Base-by-base conservation (phyloP, 2,329 filamentous ascomycete species). In the Talaromyces verruculosus region DNA sequence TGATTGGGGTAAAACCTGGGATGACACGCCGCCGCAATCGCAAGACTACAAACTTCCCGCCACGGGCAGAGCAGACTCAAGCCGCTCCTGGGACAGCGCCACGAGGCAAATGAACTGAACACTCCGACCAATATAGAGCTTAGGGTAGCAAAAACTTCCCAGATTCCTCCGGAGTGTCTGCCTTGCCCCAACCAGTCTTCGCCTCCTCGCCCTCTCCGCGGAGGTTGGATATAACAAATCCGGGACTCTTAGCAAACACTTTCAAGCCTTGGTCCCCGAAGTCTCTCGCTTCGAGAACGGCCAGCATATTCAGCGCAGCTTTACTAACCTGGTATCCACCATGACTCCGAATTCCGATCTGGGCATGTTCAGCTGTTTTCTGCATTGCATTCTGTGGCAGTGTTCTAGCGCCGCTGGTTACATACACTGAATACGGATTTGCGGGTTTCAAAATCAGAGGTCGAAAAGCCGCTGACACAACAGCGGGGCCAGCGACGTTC, bases 201-300 rank as follows among this genome's bases (percentile, higher is more conserved):
- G 35, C 59, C 7, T 66, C 51, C 8, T 63, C 59, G 10, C 17
- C 28, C n/a, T 57, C 55, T 15, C 64, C 64, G 5, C 60, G 51
- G 5, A 67, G 60, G 13, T 67, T 67, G 11, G 66, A 63, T n/a
- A 35, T 17, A n/a, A 65, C 66, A 15, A 63, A 63, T 1, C 66
- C 64, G 10, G 66, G 66, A 45, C 63, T 63, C 55, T 63, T 57
- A 22, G 66, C 49, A 57, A 65, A 65, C 10, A 66, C 59, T 13
- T 67, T 67, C 7, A 65, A 43, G 11, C 63, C 59, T 13, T 39
- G 19, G 15, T n/a, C 41, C 28, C 33, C 64, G 35, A 49, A 63
- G 15, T 63, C 49, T 47, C 53, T 30, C 15, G 51, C 49, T 6
- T 51, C 53, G 17, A 63, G 41, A 15, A 66, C 41, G n/a, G 66